Conservation (phyloP, 208 protist species). For the Leishmania braziliensis region DNA sequence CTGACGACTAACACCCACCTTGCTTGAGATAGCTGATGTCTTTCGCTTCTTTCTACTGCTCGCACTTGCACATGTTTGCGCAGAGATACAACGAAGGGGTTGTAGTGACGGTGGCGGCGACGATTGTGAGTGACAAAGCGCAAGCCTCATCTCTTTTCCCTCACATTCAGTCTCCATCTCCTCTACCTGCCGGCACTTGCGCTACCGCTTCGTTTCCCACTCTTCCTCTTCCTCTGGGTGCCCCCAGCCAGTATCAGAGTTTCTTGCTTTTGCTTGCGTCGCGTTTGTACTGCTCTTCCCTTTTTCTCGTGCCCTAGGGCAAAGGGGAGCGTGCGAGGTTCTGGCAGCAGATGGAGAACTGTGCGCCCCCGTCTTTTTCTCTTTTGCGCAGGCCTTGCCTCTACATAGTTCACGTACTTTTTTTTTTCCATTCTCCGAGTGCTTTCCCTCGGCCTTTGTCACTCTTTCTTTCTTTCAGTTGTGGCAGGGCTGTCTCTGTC, state of each 20-base stretch:
- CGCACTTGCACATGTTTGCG: neutral
- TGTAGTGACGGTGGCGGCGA: neutral
- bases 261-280: neutral
- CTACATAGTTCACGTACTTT: conserved; percentile 23
- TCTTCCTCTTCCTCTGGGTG: neutral
- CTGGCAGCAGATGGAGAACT: neutral
- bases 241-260: neutral
- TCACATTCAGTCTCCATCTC: neutral
- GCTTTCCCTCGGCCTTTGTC: conserved; percentile 5
- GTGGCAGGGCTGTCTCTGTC: conserved; percentile 2
- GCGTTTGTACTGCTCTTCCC: neutral
- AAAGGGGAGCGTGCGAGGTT: neutral
- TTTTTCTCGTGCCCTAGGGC: neutral
- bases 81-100: neutral
- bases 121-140: neutral
- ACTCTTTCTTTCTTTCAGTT: conserved; percentile 19
- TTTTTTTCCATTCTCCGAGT: neutral
- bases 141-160: neutral
- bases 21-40: neutral
- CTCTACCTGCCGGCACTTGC: neutral
- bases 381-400: neutral
- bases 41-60: neutral
- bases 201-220: neutral
- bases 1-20: conserved; percentile 36
- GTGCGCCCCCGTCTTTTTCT: neutral